phyloP scores from a whole-genome alignment of 306 rosid species.

The Spatholobus suberectus region DNA sequence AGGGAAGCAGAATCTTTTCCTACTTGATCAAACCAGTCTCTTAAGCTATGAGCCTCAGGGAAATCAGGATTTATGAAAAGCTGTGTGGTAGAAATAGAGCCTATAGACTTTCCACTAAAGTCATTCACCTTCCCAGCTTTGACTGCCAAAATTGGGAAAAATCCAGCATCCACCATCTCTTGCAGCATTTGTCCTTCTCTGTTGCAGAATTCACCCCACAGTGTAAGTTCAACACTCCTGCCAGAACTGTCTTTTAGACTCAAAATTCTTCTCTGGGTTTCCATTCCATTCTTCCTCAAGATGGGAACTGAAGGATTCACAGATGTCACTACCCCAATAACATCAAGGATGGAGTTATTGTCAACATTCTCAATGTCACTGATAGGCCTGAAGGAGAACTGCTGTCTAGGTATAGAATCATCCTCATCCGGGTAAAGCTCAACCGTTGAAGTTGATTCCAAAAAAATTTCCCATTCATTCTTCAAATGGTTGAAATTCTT shows the following conservation, averaged over 20 bases:
- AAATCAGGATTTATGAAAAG: constrained; percentile 88
- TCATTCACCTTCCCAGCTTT: constrained; percentile 93
- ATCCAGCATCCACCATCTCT: constrained; percentile 68
- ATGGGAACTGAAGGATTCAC: constrained; percentile 92
- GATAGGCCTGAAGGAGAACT: constrained; percentile 83
- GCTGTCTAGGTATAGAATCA: constrained; percentile 88
- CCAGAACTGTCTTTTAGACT: constrained; percentile 84
- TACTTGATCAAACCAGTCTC: constrained; percentile 81
- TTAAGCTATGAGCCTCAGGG: constrained; percentile 69
- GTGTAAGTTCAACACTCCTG: constrained; percentile 82
- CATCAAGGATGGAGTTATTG: constrained; percentile 77
- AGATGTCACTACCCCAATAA: constrained; percentile 80
- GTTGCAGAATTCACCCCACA: constrained; percentile 98
- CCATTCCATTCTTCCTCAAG: constrained; percentile 98
- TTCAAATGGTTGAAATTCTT: constrained; percentile 93
- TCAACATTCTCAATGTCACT: constrained; percentile 83
- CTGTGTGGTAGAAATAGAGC: constrained; percentile 89
- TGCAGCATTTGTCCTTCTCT: constrained; percentile 92
- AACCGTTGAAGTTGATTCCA: constrained; percentile 80
- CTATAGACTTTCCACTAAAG: constrained; percentile 90
- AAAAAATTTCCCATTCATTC: constrained; percentile 92
- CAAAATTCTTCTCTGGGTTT: constrained; percentile 87
- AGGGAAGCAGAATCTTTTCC: constrained; percentile 73
- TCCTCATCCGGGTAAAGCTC: constrained; percentile 93
- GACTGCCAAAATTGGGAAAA: constrained; percentile 82